A percentile compares a stretch with the other conserved stretches of the same genome.
phyloP scores from a whole-genome alignment of 176 grass and related monocot species.

The Carex kokanica region DNA sequence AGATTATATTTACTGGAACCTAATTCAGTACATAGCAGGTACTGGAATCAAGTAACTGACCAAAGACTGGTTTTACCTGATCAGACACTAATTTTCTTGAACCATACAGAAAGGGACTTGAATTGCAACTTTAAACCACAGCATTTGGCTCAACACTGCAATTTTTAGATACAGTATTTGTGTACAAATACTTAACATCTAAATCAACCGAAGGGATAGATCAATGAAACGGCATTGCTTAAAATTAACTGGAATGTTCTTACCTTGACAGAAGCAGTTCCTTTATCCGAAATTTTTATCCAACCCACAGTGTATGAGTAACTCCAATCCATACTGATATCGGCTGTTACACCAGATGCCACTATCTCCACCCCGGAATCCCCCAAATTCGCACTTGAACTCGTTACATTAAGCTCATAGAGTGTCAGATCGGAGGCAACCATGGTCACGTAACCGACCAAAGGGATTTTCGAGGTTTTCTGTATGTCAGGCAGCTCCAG shows the following conservation, averaged over 20 bases:
- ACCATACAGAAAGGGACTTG: not conserved
- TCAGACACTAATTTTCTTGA: not conserved
- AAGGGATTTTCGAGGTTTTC: conserved; percentile 55
- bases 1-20: not conserved
- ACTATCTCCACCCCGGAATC: conserved; percentile 55
- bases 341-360: conserved; percentile 56
- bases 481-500: conserved; percentile 59
- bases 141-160: not conserved
- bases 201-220: not conserved
- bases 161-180: not conserved
- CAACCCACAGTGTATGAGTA: conserved; percentile 60
- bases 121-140: not conserved
- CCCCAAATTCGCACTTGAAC: conserved; percentile 43
- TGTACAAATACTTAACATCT: not conserved
- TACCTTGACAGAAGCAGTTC: conserved; percentile 68
- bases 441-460: conserved; percentile 49
- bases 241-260: not conserved
- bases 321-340: conserved; percentile 71
- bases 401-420: conserved; percentile 57
- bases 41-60: not conserved
- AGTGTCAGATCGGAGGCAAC: conserved; percentile 60
- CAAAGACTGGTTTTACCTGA: not conserved
- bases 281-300: conserved; percentile 60
- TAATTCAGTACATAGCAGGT: not conserved
- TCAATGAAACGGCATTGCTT: not conserved